A percentile compares a stretch with the other conserved stretches of the same genome.
Evolutionary conservation across 192 early-diverging fungal genomes (phyloP).

Genomic region (Backusella sp.): DNA sequence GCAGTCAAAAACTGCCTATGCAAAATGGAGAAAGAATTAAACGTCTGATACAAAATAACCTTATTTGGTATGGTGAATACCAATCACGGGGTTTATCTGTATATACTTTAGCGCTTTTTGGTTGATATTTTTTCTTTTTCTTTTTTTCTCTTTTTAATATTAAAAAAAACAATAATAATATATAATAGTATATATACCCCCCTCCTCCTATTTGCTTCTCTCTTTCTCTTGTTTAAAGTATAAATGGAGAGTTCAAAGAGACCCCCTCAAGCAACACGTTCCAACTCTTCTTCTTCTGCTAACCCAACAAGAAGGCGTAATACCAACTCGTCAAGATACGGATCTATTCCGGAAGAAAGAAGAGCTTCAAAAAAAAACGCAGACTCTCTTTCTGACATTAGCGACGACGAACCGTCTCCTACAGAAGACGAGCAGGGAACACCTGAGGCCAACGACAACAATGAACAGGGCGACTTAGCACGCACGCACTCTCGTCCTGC

Average conservation of each 20-base stretch:
- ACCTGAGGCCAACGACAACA: neutral
- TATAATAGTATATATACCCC: neutral
- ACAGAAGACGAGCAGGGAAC: conserved; percentile 1
- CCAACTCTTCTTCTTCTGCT: neutral
- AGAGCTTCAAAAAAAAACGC: neutral
- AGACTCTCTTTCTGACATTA: neutral
- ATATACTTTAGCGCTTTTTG: neutral
- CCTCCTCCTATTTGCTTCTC: neutral
- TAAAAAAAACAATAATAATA: neutral
- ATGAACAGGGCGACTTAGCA: neutral
- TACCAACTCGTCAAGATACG: conserved; percentile 7
- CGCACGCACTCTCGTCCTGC: neutral
- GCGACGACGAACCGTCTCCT: neutral
- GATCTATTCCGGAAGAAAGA: conserved; percentile 13
- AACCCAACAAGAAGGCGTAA: neutral
- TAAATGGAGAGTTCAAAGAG: conserved; percentile 8
- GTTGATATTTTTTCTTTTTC: neutral
- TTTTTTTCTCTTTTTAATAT: neutral
- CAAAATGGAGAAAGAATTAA: neutral
- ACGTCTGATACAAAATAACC: neutral
- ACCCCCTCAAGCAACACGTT: conserved; percentile 3
- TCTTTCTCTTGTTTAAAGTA: neutral
- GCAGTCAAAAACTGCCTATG: neutral
- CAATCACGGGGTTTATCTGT: neutral
- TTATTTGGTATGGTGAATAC: neutral